These are phyloP conservation scores for Hypholoma fasciculare DNA, from an alignment of 768 basidiomycete species.

Conservation along the genomic window DNA sequence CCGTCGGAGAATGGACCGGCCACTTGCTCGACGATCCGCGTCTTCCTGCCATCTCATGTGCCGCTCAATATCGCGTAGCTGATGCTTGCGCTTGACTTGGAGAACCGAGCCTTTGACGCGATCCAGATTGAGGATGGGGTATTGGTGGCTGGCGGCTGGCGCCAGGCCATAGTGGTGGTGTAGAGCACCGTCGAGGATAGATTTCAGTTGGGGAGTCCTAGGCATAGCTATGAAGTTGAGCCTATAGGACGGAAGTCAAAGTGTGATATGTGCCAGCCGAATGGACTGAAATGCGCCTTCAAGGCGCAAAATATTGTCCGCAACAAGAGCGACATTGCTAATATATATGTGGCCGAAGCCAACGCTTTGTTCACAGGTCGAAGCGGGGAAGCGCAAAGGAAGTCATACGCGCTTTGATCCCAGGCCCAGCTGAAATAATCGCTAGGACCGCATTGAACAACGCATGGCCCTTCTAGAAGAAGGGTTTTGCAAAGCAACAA, in stretches of 20 bases:
- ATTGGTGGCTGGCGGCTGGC: background rate
- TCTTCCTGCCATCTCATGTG: background rate
- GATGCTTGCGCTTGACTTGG: background rate
- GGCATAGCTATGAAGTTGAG: constrained; percentile 7
- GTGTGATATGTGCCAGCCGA: background rate
- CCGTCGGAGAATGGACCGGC: background rate
- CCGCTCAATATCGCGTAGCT: background rate
- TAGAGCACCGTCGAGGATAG: background rate
- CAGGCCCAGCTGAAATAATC: background rate
- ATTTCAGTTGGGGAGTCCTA: background rate
- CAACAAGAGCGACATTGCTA: background rate
- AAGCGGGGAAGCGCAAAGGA: background rate
- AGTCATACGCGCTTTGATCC: background rate
- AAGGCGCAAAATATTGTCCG: background rate
- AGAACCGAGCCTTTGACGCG: background rate
- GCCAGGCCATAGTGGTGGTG: background rate
- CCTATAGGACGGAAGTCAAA: background rate
- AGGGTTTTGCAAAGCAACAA: background rate
- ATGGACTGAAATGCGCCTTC: background rate
- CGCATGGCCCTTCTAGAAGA: background rate
- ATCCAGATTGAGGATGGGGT: background rate
- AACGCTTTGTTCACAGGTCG: background rate
- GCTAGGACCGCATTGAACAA: background rate
- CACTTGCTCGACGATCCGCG: background rate
- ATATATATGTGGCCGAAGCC: background rate